phyloP scores from a whole-genome alignment of 2,329 filamentous ascomycete genomes.

The Fusarium bactridioides region DNA sequence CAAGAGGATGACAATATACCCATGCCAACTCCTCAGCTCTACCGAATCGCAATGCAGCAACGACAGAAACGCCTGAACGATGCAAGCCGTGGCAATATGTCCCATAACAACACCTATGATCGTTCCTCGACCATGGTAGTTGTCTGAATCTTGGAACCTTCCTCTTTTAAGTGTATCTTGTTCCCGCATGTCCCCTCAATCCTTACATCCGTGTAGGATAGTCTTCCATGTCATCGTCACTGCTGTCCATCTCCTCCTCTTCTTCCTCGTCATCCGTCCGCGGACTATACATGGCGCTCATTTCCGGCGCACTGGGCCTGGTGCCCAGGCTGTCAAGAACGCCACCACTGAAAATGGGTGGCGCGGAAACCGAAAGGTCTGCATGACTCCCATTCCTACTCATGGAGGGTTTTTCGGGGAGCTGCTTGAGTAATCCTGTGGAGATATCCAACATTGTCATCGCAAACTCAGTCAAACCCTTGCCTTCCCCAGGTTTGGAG shows the following conservation, averaged over 20 bases:
- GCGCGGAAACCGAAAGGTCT: constrained; percentile 53
- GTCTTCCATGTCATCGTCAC: constrained; percentile 65
- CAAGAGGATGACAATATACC: constrained; percentile 33
- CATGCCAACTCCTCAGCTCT: constrained; percentile 41
- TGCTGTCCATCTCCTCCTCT: constrained; percentile 54
- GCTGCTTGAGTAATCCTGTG: constrained; percentile 71
- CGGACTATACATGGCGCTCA: constrained; percentile 61
- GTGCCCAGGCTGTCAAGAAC: constrained; percentile 54
- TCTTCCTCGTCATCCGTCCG: constrained; percentile 55
- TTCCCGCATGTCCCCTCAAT: neutral
- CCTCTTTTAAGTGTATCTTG: neutral
- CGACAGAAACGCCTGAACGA: constrained; percentile 42
- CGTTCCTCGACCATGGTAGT: neutral
- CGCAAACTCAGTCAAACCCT: constrained; percentile 71
- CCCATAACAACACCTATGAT: constrained; percentile 16
- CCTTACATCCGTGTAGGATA: constrained; percentile 38
- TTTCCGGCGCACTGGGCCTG: constrained; percentile 54
- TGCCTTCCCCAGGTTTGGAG: constrained; percentile 71
- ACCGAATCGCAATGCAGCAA: constrained; percentile 37
- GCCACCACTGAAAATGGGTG: constrained; percentile 45
- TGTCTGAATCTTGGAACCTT: neutral
- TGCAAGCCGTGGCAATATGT: constrained; percentile 33
- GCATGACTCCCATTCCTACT: constrained; percentile 61
- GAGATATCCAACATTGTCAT: constrained; percentile 80
- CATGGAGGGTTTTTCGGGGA: constrained; percentile 75